These are phyloP conservation scores for Ensete ventricosum DNA, from an alignment of 176 grass and related monocot species.

Conservation along the genomic window DNA sequence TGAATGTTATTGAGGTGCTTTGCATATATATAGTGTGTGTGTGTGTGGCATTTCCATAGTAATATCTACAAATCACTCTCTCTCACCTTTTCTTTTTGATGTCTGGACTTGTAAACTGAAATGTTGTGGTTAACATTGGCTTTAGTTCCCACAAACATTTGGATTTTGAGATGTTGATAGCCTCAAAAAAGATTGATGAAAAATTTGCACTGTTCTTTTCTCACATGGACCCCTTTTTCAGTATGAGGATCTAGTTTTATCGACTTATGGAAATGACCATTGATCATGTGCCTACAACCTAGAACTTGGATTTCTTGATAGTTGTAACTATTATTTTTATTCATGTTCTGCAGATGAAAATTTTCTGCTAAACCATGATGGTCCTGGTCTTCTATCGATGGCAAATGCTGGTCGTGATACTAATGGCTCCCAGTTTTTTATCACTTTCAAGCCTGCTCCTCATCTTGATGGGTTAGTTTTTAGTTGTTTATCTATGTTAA, in stretches of 20 bases:
- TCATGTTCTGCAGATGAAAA: constrained; percentile 76
- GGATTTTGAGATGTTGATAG: neutral
- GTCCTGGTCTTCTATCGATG: constrained; percentile 74
- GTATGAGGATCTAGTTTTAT: no score
- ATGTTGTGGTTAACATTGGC: neutral
- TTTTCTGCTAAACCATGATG: constrained; percentile 56
- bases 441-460: constrained; percentile 75
- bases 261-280: no score
- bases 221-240: no score
- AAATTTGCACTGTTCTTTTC: no score
- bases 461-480: constrained; percentile 80
- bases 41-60: no score
- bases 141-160: neutral
- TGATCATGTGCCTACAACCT: neutral
- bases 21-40: no score
- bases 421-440: constrained; percentile 91
- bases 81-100: no score
- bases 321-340: neutral
- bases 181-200: no score
- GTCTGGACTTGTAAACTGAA: no score
- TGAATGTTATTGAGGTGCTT: no score
- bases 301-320: neutral
- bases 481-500: neutral
- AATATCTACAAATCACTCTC: no score
- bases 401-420: constrained; percentile 65